A percentile compares a stretch with the other conserved stretches of the same genome.
Evolutionary conservation across 139 green algal genomes (phyloP).

Genomic region (Coelastrella sp.): DNA sequence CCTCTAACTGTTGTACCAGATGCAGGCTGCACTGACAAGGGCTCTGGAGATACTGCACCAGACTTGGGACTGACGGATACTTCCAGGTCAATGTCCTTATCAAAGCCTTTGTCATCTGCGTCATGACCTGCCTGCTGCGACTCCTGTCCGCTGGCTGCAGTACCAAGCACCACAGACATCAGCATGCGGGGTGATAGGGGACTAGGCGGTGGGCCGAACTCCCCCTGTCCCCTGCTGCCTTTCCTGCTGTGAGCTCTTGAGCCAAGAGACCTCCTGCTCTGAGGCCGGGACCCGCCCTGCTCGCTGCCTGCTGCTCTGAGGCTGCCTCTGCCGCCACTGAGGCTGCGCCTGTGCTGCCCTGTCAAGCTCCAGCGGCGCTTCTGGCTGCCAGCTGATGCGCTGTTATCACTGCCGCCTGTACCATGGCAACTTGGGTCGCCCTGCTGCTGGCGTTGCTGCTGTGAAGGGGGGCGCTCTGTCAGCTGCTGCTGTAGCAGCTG

Average conservation of each 20-base stretch:
- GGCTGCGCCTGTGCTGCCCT: slow-evolving; percentile 16
- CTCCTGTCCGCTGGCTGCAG: background rate
- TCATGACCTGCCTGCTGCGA: background rate
- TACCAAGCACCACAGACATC: slow-evolving; percentile 5
- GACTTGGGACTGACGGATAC: background rate
- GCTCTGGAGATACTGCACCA: background rate
- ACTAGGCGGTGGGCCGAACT: background rate
- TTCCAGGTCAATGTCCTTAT: background rate
- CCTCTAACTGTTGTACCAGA: background rate
- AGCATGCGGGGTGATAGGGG: slow-evolving; percentile 23
- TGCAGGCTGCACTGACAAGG: background rate
- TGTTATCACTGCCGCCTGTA: background rate
- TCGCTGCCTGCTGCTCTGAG: background rate
- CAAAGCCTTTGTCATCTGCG: background rate
- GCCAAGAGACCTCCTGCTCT: background rate
- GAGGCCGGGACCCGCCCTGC: background rate
- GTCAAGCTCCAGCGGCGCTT: background rate
- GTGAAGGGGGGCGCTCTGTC: no score
- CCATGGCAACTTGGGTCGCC: background rate
- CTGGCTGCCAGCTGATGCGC: background rate
- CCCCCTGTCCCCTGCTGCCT: background rate
- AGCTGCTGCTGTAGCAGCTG: background rate
- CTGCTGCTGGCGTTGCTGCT: background rate
- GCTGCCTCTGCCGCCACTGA: slow-evolving; percentile 4
- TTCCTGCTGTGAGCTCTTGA: background rate